Evolutionary conservation across 2,329 filamentous ascomycete species (phyloP).

Genomic region (Claviceps humidiphila): DNA sequence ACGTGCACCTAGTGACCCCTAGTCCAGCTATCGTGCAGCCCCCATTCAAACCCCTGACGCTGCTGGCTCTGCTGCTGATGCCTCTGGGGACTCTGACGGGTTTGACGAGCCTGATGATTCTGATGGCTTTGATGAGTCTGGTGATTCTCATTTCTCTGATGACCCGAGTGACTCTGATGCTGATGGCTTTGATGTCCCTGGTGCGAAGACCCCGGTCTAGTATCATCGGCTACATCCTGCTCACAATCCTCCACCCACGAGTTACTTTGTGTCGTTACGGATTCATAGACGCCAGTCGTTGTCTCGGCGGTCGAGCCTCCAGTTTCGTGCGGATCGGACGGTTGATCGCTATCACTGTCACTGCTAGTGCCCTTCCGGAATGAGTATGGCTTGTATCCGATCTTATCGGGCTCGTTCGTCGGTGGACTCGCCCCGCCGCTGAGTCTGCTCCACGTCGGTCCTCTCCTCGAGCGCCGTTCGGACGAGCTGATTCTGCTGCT

Average conservation of each 20-base stretch:
- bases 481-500: conserved; percentile 1
- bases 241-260: background rate
- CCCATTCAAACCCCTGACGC: conserved; percentile 4
- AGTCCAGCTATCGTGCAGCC: conserved; percentile 4
- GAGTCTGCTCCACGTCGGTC: background rate
- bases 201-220: background rate
- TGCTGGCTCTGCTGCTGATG: conserved; percentile 2
- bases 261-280: background rate
- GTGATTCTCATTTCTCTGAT: background rate
- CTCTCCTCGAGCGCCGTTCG: background rate
- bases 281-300: background rate
- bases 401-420: conserved; percentile 7
- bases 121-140: background rate
- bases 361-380: conserved; percentile 11
- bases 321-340: background rate
- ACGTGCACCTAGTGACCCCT: background rate
- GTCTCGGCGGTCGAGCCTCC: background rate
- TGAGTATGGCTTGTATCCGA: conserved; percentile 21
- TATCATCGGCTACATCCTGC: background rate
- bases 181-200: background rate
- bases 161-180: background rate
- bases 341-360: background rate
- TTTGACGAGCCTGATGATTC: background rate
- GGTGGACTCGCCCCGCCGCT: conserved; percentile 7
- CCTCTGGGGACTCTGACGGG: background rate